Evolutionary conservation across 176 grass and related monocot genomes (phyloP).

Genomic region (Oryza australiensis): DNA sequence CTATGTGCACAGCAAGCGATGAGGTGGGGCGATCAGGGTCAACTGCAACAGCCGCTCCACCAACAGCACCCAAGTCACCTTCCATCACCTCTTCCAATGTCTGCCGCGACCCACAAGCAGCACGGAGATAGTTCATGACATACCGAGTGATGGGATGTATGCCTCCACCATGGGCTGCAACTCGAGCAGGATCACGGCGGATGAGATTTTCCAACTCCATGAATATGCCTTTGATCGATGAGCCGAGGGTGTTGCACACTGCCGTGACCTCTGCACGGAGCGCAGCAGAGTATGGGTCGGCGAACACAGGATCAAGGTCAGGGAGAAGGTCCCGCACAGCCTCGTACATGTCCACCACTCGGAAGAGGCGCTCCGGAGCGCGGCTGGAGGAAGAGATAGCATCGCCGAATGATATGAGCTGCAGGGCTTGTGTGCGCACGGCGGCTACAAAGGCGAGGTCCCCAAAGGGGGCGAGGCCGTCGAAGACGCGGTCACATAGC

Average conservation of each 20-base stretch:
- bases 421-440: constrained; percentile 62
- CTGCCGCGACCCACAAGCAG: constrained; percentile 73
- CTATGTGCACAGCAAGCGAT: constrained; percentile 78
- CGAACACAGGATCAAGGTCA: constrained; percentile 76
- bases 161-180: constrained; percentile 55
- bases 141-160: constrained; percentile 94
- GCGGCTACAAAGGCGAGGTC: constrained; percentile 80
- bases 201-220: constrained; percentile 96
- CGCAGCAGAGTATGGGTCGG: constrained; percentile 68
- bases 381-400: constrained; percentile 70
- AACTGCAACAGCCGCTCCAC: constrained; percentile 34
- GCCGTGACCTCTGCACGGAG: constrained; percentile 71
- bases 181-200: constrained; percentile 79
- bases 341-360: constrained; percentile 96
- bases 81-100: constrained; percentile 92
- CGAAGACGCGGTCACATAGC: constrained; percentile 87
- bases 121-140: constrained; percentile 96
- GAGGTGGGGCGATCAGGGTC: constrained; percentile 85
- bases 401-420: constrained; percentile 81
- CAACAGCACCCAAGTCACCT: constrained; percentile 56
- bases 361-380: constrained; percentile 84
- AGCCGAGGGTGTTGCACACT: constrained; percentile 64
- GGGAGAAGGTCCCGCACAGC: constrained; percentile 77
- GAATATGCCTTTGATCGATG: constrained; percentile 84
- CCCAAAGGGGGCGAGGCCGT: constrained; percentile 56